phyloP scores from a whole-genome alignment of 345 rosid species.

The Sonneratia caseolaris region DNA sequence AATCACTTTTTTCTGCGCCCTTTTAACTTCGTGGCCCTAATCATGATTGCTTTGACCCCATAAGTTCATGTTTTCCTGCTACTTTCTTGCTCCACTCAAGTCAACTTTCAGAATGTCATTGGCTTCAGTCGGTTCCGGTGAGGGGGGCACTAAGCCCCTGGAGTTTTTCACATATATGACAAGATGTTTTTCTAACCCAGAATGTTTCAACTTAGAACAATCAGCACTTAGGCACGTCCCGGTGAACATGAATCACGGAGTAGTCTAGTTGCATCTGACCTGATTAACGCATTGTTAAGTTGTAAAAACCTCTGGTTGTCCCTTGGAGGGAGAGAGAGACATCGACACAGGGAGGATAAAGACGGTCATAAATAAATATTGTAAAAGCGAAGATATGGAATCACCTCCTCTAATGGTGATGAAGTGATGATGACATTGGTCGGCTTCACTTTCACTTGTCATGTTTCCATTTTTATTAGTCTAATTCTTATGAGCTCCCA shows the following conservation, averaged over 20 bases:
- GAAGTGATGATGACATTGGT: background rate
- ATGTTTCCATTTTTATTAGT: background rate
- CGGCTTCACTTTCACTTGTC: background rate
- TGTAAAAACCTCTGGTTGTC: too few species aligned
- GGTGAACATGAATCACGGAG: background rate
- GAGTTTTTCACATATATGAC: background rate
- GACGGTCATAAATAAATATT: background rate
- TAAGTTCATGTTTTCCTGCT: background rate
- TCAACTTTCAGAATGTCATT: background rate
- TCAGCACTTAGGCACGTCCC: background rate
- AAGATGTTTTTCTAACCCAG: background rate
- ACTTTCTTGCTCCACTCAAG: too few species aligned
- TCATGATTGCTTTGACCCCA: conserved; percentile 3
- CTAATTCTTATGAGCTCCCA: background rate
- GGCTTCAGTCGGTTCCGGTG: background rate
- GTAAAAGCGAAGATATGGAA: background rate
- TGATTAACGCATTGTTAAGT: too few species aligned
- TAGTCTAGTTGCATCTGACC: background rate
- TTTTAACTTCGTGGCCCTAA: conserved; percentile 6
- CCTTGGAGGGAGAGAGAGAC: too few species aligned
- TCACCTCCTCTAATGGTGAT: background rate
- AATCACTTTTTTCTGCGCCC: background rate
- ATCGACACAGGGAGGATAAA: too few species aligned
- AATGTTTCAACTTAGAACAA: too few species aligned
- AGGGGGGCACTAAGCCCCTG: background rate